Evolutionary conservation across 768 basidiomycete genomes (phyloP).

Genomic region (Xanthoconium stramineum): DNA sequence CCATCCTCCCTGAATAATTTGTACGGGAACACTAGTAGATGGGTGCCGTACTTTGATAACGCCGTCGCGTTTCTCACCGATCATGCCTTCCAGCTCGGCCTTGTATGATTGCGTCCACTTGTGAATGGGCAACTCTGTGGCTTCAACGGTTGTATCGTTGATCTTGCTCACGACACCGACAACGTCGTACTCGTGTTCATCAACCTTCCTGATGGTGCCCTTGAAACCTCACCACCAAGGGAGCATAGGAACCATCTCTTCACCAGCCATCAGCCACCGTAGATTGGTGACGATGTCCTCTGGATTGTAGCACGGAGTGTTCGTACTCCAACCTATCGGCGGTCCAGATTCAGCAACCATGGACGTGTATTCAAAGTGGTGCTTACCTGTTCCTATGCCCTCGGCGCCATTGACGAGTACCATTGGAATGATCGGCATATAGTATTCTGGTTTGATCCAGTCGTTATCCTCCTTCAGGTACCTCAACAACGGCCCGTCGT

Average conservation of each 20-base stretch:
- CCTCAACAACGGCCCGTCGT: constrained; percentile 83
- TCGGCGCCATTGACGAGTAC: constrained; percentile 92
- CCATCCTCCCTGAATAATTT: neutral
- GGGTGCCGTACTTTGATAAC: constrained; percentile 62
- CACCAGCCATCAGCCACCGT: constrained; percentile 78
- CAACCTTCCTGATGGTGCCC: constrained; percentile 76
- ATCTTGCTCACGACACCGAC: constrained; percentile 70
- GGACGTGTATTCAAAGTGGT: neutral
- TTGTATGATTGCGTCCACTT: constrained; percentile 95
- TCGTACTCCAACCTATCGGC: constrained; percentile 91
- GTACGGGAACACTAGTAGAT: neutral
- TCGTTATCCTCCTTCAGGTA: constrained; percentile 84
- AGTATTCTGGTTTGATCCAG: constrained; percentile 90
- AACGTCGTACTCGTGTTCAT: constrained; percentile 85
- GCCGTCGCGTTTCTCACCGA: constrained; percentile 80
- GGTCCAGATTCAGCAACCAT: neutral
- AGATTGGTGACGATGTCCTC: constrained; percentile 86
- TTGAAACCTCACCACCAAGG: constrained; percentile 99
- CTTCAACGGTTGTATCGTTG: constrained; percentile 87
- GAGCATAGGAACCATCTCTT: constrained; percentile 80
- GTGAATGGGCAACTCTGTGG: constrained; percentile 93
- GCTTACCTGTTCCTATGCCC: constrained; percentile 92
- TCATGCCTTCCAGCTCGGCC: constrained; percentile 85
- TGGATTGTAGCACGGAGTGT: constrained; percentile 89
- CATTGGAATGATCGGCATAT: constrained; percentile 86